Base-by-base conservation (phyloP, 176 grass and related monocot genomes). In the Raddia distichophylla region DNA sequence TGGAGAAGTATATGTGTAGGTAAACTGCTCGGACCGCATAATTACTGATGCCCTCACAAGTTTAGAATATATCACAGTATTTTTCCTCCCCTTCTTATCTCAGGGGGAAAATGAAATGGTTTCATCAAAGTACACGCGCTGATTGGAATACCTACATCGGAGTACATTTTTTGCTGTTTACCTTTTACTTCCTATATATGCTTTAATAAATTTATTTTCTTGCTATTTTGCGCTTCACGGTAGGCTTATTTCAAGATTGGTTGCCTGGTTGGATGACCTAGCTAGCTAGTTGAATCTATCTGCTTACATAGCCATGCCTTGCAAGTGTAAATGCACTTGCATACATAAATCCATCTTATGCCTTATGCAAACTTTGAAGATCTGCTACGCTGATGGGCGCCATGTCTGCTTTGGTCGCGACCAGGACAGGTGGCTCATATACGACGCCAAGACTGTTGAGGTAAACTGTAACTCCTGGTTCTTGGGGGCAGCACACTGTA, bases 361-460 rank as follows among this genome's bases (percentile, higher is more conserved):
- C 56, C 19, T 1, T 47, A 60, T 62, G 19, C 8, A 62, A 48
- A 75, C 7, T 11, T 46, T 34, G 8, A 19, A 78, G 75, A 78
- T 78, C 17, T 77, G n/a, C 43, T 77, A 32, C 17, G 20, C 20
- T 46, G 58, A 33, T 33, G 57, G 9, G 43, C 44, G 74, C 43
- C 63, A 77, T 7, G 42, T 76, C 73, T 61, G 42, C 56, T 61
- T 76, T 76, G 73, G 12, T 47, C 73, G 56, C 0, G 58, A 77
- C 57, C 12, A 76, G 20, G 44, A 77, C 74, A 77, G 62, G 43
- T 77, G 74, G 74, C 74, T 77, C 74, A 49, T 11, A 27, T 77
- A 5, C 62, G 58, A 11, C 43, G 42, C 59, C 5, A 8, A 49
- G 2, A 77, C 43, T 62, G 43, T 77, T 20, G 19, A 63, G 75